phyloP scores from a whole-genome alignment of 768 basidiomycete genomes.

The Lyophyllum atratum region DNA sequence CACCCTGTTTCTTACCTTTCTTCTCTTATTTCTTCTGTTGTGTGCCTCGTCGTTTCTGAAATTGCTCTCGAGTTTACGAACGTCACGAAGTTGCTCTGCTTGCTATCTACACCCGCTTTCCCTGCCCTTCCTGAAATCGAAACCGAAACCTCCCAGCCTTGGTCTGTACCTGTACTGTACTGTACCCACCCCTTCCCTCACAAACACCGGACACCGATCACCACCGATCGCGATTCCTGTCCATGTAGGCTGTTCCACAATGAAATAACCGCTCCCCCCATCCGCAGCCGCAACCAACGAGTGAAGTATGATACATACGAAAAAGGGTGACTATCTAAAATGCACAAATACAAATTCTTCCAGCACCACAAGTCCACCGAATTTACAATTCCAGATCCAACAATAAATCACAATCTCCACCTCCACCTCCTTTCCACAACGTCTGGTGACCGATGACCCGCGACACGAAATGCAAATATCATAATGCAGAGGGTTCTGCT shows the following conservation, averaged over 20 bases:
- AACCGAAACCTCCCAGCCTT: neutral
- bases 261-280: neutral
- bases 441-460: neutral
- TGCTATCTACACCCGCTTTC: constrained; percentile 3
- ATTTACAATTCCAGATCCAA: neutral
- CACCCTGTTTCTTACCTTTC: constrained; percentile 33
- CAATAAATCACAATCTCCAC: neutral
- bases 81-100: constrained; percentile 13
- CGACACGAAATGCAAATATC: too few species aligned
- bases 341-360: neutral
- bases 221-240: neutral
- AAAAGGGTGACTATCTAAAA: neutral
- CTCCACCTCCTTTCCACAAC: neutral
- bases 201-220: neutral
- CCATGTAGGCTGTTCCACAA: neutral
- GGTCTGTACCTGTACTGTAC: neutral
- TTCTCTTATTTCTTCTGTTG: constrained; percentile 31
- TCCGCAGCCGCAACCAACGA: neutral
- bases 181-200: neutral
- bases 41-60: constrained; percentile 16
- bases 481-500: too few species aligned
- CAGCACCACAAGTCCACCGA: neutral
- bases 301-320: neutral
- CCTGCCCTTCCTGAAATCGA: neutral
- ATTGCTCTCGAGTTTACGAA: constrained; percentile 14